Evolutionary conservation across 2,329 filamentous ascomycete species (phyloP).

Genomic region (Westerdykella aurantiaca): DNA sequence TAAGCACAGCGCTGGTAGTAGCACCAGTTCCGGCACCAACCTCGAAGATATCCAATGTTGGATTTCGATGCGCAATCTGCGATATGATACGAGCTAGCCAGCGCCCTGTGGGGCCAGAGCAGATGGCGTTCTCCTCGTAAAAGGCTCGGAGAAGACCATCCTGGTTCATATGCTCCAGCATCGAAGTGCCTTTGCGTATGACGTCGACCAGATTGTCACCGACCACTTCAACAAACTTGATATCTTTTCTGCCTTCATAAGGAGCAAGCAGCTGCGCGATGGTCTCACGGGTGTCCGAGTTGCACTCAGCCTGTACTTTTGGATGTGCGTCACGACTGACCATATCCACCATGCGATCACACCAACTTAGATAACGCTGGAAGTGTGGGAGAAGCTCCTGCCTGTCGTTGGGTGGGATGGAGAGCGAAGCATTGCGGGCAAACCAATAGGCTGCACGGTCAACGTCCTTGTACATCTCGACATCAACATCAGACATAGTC

Average conservation of each 20-base stretch:
- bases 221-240: constrained; percentile 2
- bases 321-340: background rate
- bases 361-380: background rate
- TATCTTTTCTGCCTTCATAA: background rate
- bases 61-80: constrained; percentile 4
- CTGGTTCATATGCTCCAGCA: constrained; percentile 8
- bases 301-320: no score
- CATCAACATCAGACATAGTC: background rate
- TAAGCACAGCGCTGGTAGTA: constrained; percentile 5
- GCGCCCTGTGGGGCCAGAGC: no score
- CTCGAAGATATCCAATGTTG: constrained; percentile 7
- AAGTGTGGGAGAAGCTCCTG: background rate
- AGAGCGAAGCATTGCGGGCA: no score
- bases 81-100: no score
- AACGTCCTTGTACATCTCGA: background rate
- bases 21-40: constrained; percentile 10
- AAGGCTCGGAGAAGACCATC: constrained; percentile 10
- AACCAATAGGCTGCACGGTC: no score
- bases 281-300: no score
- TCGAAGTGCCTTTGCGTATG: constrained; percentile 2
- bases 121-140: constrained; percentile 6
- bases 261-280: no score
- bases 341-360: background rate
- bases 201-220: constrained; percentile 4
- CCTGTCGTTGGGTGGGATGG: no score